phyloP scores from a whole-genome alignment of 1,139 yeast species.

The Torulaspora pretoriensis region DNA sequence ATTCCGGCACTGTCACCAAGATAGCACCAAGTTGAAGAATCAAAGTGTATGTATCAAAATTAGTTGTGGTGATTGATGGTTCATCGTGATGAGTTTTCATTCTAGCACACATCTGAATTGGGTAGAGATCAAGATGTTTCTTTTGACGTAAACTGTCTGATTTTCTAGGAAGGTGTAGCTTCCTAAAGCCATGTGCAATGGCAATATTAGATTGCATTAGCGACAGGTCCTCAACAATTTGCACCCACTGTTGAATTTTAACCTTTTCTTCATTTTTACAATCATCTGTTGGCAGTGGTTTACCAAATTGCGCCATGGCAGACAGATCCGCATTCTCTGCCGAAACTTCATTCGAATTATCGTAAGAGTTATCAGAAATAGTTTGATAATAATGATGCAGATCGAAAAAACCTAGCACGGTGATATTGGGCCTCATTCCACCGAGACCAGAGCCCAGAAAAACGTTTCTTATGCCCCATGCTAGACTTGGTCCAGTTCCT shows the following conservation, averaged over 20 bases:
- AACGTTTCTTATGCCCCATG: conserved; percentile 96
- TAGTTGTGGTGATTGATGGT: conserved; percentile 58
- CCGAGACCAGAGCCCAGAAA: conserved; percentile 91
- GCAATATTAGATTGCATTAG: conserved; percentile 92
- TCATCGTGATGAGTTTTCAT: conserved; percentile 62
- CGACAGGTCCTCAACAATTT: conserved; percentile 84
- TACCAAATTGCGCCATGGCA: conserved; percentile 26
- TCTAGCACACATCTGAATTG: conserved; percentile 92
- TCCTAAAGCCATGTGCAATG: conserved; percentile 79
- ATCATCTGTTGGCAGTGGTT: conserved; percentile 69
- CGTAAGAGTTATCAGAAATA: background rate
- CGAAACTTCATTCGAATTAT: conserved; percentile 3
- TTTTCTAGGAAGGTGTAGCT: conserved; percentile 52
- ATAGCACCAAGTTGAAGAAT: conserved; percentile 92
- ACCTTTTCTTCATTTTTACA: conserved; percentile 70
- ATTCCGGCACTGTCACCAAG: conserved; percentile 83
- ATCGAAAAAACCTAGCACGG: conserved; percentile 84
- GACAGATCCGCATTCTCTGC: background rate
- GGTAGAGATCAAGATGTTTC: conserved; percentile 78
- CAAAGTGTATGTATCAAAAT: conserved; percentile 90
- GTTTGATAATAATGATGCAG: conserved; percentile 17
- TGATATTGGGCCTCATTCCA: conserved; percentile 94
- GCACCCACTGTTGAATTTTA: conserved; percentile 81
- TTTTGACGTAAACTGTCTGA: conserved; percentile 32
- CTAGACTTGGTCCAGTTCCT: conserved; percentile 77